Conservation (phyloP, 2,329 filamentous ascomycete species). For the Tolypocladium nubicola region DNA sequence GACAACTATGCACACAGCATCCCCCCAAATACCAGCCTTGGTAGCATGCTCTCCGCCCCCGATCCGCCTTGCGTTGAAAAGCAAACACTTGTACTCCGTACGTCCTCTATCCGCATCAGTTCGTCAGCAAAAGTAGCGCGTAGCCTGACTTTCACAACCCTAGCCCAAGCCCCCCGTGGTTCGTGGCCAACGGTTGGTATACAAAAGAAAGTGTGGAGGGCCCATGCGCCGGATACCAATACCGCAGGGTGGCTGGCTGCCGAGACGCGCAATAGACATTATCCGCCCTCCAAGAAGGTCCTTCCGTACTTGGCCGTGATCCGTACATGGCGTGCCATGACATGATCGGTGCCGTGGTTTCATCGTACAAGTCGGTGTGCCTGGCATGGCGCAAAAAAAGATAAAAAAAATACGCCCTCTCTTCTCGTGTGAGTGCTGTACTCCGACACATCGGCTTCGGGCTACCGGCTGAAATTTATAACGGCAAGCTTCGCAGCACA, state of each 20-base stretch:
- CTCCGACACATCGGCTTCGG: neutral
- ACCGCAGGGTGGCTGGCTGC: neutral
- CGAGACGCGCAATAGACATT: neutral
- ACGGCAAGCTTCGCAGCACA: slow-evolving; percentile 30
- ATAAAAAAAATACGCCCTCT: neutral
- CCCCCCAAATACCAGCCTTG: neutral
- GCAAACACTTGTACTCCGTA: slow-evolving; percentile 6
- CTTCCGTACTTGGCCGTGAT: neutral
- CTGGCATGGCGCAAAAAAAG: neutral
- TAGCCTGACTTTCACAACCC: neutral
- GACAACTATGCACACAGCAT: neutral
- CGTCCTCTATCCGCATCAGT: slow-evolving; percentile 8
- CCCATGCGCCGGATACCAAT: slow-evolving; percentile 4
- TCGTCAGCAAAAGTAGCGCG: neutral
- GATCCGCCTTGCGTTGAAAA: neutral
- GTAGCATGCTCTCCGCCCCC: neutral
- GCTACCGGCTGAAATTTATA: slow-evolving; percentile 37
- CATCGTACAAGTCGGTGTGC: neutral
- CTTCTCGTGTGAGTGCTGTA: neutral
- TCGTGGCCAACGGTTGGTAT: slow-evolving; percentile 2
- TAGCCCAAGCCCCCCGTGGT: neutral
- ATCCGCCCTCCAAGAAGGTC: neutral
- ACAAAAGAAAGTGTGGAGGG: slow-evolving; percentile 3
- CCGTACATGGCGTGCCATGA: neutral
- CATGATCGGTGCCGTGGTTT: neutral